Evolutionary conservation across 495 filamentous ascomycete genomes (phyloP).

Genomic region (Neurospora sp.): DNA sequence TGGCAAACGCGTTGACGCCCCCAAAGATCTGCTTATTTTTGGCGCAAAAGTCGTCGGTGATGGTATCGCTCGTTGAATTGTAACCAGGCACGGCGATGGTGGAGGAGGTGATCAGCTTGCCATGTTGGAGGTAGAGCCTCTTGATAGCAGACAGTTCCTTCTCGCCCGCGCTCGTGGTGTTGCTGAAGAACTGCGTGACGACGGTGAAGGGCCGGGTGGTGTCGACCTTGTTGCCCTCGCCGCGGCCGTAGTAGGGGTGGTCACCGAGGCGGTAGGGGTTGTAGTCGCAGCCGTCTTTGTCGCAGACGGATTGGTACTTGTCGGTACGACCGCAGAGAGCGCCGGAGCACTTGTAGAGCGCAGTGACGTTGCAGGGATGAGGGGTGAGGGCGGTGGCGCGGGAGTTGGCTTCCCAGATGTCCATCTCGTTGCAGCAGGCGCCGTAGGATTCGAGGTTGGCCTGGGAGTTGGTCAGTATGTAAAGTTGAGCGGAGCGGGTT

Average conservation of each 20-base stretch:
- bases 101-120: slow-evolving; percentile 30
- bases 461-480: slow-evolving; percentile 7
- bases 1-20: slow-evolving; percentile 27
- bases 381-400: slow-evolving; percentile 45
- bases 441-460: slow-evolving; percentile 42
- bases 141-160: slow-evolving; percentile 47
- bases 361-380: slow-evolving; percentile 43
- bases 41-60: slow-evolving; percentile 50
- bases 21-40: slow-evolving; percentile 17
- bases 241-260: slow-evolving; percentile 40
- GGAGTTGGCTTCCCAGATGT: slow-evolving; percentile 57
- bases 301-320: slow-evolving; percentile 45
- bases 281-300: slow-evolving; percentile 56
- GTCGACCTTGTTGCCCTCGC: slow-evolving; percentile 15
- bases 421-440: slow-evolving; percentile 56
- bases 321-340: slow-evolving; percentile 36
- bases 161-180: slow-evolving; percentile 11
- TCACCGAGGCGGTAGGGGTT: slow-evolving; percentile 54
- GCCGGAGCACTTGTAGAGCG: slow-evolving; percentile 40
- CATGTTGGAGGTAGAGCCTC: slow-evolving; percentile 52
- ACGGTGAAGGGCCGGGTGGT: slow-evolving; percentile 41
- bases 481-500: too few relatives aligned
- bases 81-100: slow-evolving; percentile 6
- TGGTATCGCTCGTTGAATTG: slow-evolving; percentile 27
- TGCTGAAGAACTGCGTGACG: slow-evolving; percentile 57